These are phyloP conservation scores for Nigrospora sphaerica DNA, from an alignment of 2,329 filamentous ascomycete species.

Conservation along the genomic window DNA sequence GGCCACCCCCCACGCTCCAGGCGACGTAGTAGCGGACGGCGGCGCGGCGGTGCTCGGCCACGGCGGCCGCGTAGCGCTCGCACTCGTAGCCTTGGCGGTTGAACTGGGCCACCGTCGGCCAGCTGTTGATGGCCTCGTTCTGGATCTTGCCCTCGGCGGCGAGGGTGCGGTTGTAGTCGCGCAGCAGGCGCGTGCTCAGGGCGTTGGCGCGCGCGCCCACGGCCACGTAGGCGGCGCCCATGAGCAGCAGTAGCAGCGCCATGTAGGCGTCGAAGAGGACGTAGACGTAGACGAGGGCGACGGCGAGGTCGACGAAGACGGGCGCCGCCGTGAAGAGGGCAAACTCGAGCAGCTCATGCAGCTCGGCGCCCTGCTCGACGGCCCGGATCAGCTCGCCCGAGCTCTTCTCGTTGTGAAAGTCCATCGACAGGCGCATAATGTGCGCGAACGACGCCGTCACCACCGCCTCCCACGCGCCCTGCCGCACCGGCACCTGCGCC, in stretches of 20 bases:
- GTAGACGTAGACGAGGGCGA: constrained; percentile 56
- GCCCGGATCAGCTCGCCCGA: constrained; percentile 59
- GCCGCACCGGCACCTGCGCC: constrained; percentile 39
- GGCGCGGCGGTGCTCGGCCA: constrained; percentile 16
- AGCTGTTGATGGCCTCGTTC: constrained; percentile 52
- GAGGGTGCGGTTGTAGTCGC: constrained; percentile 35
- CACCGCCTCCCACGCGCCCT: constrained; percentile 50
- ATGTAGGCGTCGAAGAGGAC: constrained; percentile 57
- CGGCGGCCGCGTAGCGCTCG: constrained; percentile 16
- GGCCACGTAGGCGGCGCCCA: constrained; percentile 37
- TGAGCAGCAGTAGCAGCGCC: constrained; percentile 26
- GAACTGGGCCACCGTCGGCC: constrained; percentile 47
- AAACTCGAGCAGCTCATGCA: constrained; percentile 53
- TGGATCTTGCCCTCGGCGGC: constrained; percentile 30
- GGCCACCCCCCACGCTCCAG: constrained; percentile 7
- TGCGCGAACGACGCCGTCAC: constrained; percentile 57
- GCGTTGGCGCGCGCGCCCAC: constrained; percentile 46
- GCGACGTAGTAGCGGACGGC: constrained; percentile 1
- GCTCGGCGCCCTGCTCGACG: constrained; percentile 54
- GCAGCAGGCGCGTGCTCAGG: constrained; percentile 11
- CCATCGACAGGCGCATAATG: constrained; percentile 61
- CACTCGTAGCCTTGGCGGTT: constrained; percentile 25
- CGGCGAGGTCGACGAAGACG: constrained; percentile 52
- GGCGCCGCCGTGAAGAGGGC: constrained; percentile 54
- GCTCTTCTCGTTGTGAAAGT: constrained; percentile 61